Percentiles rank a stretch among this genome's conserved stretches.
phyloP scores from a whole-genome alignment of 306 rosid species.

The Rosa persica region DNA sequence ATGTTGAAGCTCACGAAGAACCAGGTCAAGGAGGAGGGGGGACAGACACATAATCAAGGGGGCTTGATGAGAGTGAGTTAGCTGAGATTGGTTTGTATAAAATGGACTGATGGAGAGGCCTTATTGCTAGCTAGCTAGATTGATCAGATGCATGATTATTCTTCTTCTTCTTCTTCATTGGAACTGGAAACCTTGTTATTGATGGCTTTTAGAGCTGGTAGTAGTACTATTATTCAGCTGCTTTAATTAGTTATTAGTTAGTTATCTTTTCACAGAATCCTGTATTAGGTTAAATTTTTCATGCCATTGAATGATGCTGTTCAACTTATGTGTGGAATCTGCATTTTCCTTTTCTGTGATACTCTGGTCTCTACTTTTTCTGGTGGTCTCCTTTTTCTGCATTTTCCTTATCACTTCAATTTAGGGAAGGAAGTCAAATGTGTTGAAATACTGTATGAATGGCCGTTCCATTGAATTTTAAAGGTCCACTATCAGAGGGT shows the following conservation, averaged over 20 bases:
- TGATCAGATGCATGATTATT: background rate
- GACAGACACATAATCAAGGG: conserved; percentile 3
- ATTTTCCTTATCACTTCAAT: too few relatives aligned
- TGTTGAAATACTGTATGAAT: background rate
- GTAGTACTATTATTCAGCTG: background rate
- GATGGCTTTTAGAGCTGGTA: background rate
- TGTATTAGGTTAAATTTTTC: background rate
- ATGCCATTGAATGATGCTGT: background rate
- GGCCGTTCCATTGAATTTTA: background rate
- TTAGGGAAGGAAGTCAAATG: background rate
- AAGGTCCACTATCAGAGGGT: background rate
- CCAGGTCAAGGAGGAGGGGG: background rate
- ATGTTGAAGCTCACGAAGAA: conserved; percentile 1
- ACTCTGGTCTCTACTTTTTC: background rate
- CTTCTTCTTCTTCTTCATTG: background rate
- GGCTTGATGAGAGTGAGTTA: background rate
- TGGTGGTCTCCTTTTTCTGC: too few relatives aligned
- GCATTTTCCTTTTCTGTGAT: background rate
- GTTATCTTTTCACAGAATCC: background rate
- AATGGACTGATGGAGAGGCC: background rate
- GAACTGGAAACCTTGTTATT: background rate
- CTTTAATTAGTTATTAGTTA: background rate
- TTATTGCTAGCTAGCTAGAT: background rate
- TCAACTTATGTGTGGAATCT: background rate
- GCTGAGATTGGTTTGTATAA: background rate